Evolutionary conservation across 1,284 basidiomycete genomes (phyloP).

Genomic region (Malassezia globosa): DNA sequence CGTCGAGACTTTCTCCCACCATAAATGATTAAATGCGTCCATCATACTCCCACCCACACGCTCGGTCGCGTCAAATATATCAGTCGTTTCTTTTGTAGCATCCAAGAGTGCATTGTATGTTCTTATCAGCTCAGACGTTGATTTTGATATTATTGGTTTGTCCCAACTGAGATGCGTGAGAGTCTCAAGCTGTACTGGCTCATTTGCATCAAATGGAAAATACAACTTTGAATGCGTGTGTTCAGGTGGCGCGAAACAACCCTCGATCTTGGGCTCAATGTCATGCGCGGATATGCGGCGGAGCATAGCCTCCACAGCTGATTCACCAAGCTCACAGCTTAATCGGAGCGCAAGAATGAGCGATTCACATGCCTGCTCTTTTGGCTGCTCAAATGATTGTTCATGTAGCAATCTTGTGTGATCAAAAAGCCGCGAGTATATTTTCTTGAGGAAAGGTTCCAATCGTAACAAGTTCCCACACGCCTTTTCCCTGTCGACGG

Average conservation of each 20-base stretch:
- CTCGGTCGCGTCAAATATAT: slow-evolving; percentile 4
- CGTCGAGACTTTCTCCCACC: slow-evolving; percentile 72
- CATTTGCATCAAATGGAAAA: background rate
- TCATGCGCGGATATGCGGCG: background rate
- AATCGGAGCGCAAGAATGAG: background rate
- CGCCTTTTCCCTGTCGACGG: background rate
- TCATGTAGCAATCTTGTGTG: background rate
- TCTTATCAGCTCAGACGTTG: background rate
- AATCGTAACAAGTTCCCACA: background rate
- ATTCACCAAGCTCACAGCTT: slow-evolving; percentile 1
- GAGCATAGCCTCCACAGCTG: background rate
- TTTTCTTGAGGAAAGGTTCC: background rate
- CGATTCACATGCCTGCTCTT: background rate
- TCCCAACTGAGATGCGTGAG: slow-evolving; percentile 1
- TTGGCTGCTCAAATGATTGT: background rate
- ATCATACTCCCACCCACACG: background rate
- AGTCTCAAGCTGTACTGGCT: background rate
- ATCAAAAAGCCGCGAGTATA: background rate
- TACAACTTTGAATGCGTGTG: background rate
- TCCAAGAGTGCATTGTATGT: slow-evolving; percentile 5
- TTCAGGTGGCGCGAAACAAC: background rate
- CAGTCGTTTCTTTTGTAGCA: background rate
- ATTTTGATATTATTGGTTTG: background rate
- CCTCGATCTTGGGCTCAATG: background rate
- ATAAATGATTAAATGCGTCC: slow-evolving; percentile 53